phyloP scores from a whole-genome alignment of 208 protist species.

The Naegleria lovaniensis region DNA sequence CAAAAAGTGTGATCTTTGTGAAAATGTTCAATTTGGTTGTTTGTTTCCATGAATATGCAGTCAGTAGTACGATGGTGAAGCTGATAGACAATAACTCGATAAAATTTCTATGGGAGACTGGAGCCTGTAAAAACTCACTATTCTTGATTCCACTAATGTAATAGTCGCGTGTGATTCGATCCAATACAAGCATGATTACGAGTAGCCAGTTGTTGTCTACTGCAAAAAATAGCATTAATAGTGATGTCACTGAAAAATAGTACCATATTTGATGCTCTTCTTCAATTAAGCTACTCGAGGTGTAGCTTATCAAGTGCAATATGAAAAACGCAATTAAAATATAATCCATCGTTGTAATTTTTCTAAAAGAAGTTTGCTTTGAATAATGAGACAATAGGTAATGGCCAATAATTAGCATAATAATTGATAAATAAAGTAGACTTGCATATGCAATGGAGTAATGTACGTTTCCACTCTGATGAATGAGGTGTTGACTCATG shows the following conservation, averaged over 20 bases:
- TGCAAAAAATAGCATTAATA: neutral
- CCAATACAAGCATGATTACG: neutral
- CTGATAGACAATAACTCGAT: neutral
- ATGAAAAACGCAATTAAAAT: neutral
- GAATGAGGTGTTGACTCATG: neutral
- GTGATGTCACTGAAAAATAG: neutral
- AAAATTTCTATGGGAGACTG: neutral
- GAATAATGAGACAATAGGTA: neutral
- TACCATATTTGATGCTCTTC: conserved; percentile 23
- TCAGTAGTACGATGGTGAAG: neutral
- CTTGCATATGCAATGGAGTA: neutral
- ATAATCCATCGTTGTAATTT: neutral
- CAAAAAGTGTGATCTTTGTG: neutral
- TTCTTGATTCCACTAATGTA: conserved; percentile 4
- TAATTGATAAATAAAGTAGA: neutral
- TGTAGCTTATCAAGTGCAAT: neutral
- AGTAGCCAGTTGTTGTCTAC: neutral
- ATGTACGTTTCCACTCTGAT: neutral
- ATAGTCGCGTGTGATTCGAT: neutral
- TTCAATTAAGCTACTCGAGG: conserved; percentile 6
- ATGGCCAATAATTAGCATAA: neutral
- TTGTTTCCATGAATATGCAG: neutral
- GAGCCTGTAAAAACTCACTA: neutral
- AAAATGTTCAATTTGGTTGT: neutral
- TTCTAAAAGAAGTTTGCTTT: neutral